Conservation (phyloP, 1,284 basidiomycete genomes). For the Pseudozyma hubeiensis region DNA sequence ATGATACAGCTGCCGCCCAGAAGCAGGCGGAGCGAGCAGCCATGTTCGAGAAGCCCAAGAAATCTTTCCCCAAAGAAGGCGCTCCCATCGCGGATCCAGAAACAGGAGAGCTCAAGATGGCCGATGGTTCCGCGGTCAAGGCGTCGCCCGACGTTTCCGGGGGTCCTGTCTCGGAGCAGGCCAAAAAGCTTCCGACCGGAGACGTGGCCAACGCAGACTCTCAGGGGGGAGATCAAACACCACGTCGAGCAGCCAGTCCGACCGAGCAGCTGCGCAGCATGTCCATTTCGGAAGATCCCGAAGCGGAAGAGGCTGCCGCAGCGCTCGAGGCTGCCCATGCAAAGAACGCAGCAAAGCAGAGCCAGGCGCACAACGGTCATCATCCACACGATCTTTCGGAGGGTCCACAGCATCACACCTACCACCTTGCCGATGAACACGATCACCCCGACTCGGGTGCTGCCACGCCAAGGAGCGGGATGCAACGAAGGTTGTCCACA, state of each 20-base stretch:
- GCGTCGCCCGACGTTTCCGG: conserved; percentile 10
- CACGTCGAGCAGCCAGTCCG: conserved; percentile 28
- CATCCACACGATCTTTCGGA: conserved; percentile 46
- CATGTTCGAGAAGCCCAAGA: conserved; percentile 29
- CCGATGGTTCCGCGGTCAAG: conserved; percentile 11
- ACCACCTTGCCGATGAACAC: conserved; percentile 50
- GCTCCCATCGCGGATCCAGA: conserved; percentile 37
- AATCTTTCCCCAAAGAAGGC: conserved; percentile 46
- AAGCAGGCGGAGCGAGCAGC: conserved; percentile 4
- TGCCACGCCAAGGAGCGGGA: conserved; percentile 30
- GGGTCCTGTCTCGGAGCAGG: conserved; percentile 15
- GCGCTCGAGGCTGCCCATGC: conserved; percentile 39
- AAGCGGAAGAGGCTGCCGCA: conserved; percentile 36
- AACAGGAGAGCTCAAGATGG: conserved; percentile 44
- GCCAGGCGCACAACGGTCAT: conserved; percentile 25
- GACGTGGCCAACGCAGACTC: neutral
- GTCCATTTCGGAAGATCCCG: conserved; percentile 32
- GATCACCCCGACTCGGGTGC: conserved; percentile 35
- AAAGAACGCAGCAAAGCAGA: conserved; percentile 19
- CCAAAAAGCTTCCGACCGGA: conserved; percentile 14
- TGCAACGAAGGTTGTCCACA: conserved; percentile 54
- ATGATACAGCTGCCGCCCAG: neutral
- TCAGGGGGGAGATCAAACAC: conserved; percentile 28
- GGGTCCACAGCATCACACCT: conserved; percentile 42
- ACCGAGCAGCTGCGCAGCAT: conserved; percentile 21